Evolutionary conservation across 805 yeast species (phyloP).

Genomic region (Zygotorulaspora sp.): DNA sequence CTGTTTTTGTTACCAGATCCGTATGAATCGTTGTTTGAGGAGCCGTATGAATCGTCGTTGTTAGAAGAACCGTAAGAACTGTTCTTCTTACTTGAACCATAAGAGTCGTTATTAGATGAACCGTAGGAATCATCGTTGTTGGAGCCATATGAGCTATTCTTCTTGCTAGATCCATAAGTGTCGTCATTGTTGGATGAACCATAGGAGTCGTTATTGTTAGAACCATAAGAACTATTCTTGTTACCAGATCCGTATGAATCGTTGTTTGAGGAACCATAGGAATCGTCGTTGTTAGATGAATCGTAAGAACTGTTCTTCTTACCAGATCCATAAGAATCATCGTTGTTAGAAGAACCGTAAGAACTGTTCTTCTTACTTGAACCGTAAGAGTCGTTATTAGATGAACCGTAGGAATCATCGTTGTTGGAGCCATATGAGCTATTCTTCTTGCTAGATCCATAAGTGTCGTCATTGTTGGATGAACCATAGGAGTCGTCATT

Average conservation of each 20-base stretch:
- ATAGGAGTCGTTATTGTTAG: constrained; percentile 21
- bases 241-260: constrained; percentile 18
- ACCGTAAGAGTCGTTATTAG: constrained; percentile 14
- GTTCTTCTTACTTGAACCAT: constrained; percentile 23
- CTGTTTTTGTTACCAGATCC: constrained; percentile 25
- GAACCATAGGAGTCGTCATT: constrained; percentile 27
- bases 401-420: constrained; percentile 25
- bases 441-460: constrained; percentile 19
- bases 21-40: constrained; percentile 20
- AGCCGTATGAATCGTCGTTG: constrained; percentile 13
- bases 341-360: constrained; percentile 27
- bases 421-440: constrained; percentile 20
- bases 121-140: constrained; percentile 31
- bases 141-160: constrained; percentile 33
- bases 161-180: constrained; percentile 22
- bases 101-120: constrained; percentile 23
- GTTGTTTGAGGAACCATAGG: constrained; percentile 14
- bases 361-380: constrained; percentile 21
- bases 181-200: constrained; percentile 21
- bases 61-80: constrained; percentile 21
- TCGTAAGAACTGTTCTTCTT: constrained; percentile 12
- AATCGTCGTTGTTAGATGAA: constrained; percentile 4
- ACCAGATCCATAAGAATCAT: constrained; percentile 22
- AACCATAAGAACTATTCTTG: constrained; percentile 19
- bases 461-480: constrained; percentile 10